Evolutionary conservation across 2,329 filamentous ascomycete genomes (phyloP).

Genomic region (Aspergillus tubingensis): DNA sequence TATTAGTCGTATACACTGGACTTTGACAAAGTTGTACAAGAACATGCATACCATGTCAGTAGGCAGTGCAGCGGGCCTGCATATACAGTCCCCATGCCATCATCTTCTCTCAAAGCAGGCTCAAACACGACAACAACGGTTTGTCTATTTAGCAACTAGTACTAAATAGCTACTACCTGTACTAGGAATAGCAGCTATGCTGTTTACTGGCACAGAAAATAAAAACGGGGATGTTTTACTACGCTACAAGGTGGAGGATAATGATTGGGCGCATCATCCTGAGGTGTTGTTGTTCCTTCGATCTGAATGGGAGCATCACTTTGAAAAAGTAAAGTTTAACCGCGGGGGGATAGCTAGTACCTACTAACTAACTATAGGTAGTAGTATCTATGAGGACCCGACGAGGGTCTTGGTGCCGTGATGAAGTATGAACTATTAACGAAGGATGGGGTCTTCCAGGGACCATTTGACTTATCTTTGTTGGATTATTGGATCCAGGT

Average conservation of each 20-base stretch:
- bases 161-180: neutral
- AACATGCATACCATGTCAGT: neutral
- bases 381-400: neutral
- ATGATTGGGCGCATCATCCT: slow-evolving; percentile 6
- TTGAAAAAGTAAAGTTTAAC: slow-evolving; percentile 2
- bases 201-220: neutral
- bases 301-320: slow-evolving; percentile 10
- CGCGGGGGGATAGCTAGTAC: no score
- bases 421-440: neutral
- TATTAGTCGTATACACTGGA: neutral
- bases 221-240: neutral
- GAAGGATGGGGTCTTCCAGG: neutral
- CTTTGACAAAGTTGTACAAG: neutral
- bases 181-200: neutral
- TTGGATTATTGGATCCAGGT: slow-evolving; percentile 6
- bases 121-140: neutral
- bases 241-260: neutral
- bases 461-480: neutral
- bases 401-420: neutral
- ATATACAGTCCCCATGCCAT: neutral
- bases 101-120: neutral
- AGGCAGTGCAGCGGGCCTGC: neutral
- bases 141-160: no score
- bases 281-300: slow-evolving; percentile 1
- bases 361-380: neutral